Base-by-base conservation (phyloP, 2,329 filamentous ascomycete genomes). In the Alternaria consortialis region DNA sequence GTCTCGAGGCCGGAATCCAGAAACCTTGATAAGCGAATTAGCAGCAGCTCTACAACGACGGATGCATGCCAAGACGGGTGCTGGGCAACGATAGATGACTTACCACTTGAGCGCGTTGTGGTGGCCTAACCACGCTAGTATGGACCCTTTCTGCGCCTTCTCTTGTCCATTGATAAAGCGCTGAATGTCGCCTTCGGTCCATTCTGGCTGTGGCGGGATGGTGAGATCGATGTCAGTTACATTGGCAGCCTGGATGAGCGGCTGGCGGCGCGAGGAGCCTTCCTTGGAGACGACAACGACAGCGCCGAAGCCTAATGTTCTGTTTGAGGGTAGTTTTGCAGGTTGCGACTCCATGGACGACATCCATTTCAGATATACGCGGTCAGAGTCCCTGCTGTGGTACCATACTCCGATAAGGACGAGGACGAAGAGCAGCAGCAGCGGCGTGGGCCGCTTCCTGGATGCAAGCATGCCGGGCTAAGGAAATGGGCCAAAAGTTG, bases 51-150 rank as follows among this genome's bases (percentile, higher is more conserved):
- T 15, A 61, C 58, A 27, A 12, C 48, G 52, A 31, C 47, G 27
- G 8, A 48, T 37, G 42, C 43, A 58, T n/a, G 65, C 66, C 58
- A 63, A 66, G 65, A 36, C 44, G 60, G 58, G 20, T 59, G 55
- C 37, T 42, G 29, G 52, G 42, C 47, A 56, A 17, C 11, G 51
- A 37, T 8, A 53, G 20, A 39, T 29, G 25, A 17, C 71, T 67
- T 74, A 80, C 78, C 76, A 79, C 54, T 68, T 74, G 62, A 82
- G 66, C n/a, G 76, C 78, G 60, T 81, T 79, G 60, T 77, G 76
- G 58, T 82, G 80, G 29, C 80, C 80, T 43, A 82, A 68, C 80
- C 80, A 82, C 44, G 80, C 80, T 58, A 82, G 66, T 27, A 80
- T 74, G 7, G 79, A 81, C 47, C 80, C 80, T 63, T 72, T 71